Base-by-base conservation (phyloP, 2,329 filamentous ascomycete species). In the Colletotrichum sp. region DNA sequence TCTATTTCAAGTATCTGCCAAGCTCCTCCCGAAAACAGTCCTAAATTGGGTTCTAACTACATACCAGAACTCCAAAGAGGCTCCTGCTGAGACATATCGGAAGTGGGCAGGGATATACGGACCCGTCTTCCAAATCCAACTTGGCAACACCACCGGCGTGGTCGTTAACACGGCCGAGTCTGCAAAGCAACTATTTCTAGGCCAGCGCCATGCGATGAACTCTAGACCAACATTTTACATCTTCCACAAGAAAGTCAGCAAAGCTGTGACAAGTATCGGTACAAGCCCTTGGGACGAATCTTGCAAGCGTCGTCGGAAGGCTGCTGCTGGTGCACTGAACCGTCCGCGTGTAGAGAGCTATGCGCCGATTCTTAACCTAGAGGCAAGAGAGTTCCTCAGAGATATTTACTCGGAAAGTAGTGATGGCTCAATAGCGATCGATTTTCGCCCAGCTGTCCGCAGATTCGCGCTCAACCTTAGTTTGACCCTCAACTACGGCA, bases 271-370 rank as follows among this genome's bases (percentile, higher is more conserved):
- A 4, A 83, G 80, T n/a, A 93, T 94, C 73, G 92, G 92, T 3
- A 94, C 92, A 3, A 93, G 91, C 0, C 92, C 92, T 0, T 94
- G 92, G 92, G 91, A 93, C 78, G 92, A 93, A 66, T 92, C 90
- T 18, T 93, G 91, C 84, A 94, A 93, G 81, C 87, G 88, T 13
- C 87, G 92, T 12, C 88, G 92, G 52, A 94, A 93, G 85, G 91
- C 92, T 4, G 92, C 92, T 1, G 92, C 92, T 1, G 93, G 92
- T 0, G 92, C 92, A 0, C 85, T 94, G 62, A 94, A 94, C 81
- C 88, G 90, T 6, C 91, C 92, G 0, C 90, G 92, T 0, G 90
- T 92, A 9, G 91, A 93, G 79, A 92, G 89, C 6, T 94, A 94
- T 80, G 92, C 93, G 87, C 92, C 92, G 0, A 73, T 73, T n/a